Conservation (phyloP, 108 stramenopile species). For the Chaetoceros tenuissimus region DNA sequence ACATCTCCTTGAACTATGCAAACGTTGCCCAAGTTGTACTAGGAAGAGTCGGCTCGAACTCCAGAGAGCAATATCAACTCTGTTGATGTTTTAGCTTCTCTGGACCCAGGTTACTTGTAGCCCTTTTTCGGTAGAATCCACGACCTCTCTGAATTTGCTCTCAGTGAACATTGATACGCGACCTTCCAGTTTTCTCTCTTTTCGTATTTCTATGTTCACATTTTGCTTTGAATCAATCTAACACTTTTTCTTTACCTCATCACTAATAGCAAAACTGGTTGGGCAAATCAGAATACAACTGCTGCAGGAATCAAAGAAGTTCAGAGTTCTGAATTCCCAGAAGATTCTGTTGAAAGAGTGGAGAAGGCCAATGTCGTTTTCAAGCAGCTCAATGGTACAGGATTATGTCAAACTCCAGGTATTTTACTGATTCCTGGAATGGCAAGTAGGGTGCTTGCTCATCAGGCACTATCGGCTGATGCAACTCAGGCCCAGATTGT, state of each 20-base stretch:
- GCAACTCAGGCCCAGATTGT: conserved; percentile 18
- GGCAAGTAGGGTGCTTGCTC: not conserved
- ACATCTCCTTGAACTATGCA: too few relatives aligned
- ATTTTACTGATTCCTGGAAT: not conserved
- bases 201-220: too few relatives aligned
- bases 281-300: conserved; percentile 58
- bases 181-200: too few relatives aligned
- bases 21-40: too few relatives aligned
- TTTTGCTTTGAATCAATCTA: too few relatives aligned
- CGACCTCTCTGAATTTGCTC: too few relatives aligned
- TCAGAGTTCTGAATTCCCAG: conserved; percentile 55
- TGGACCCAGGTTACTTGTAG: too few relatives aligned
- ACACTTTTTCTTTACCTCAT: not conserved
- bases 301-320: conserved; percentile 41
- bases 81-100: too few relatives aligned
- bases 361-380: conserved; percentile 44
- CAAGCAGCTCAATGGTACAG: conserved; percentile 37
- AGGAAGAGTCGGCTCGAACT: too few relatives aligned
- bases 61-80: too few relatives aligned
- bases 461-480: conserved; percentile 24
- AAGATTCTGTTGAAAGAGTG: conserved; percentile 56
- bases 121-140: too few relatives aligned
- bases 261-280: conserved; percentile 58
- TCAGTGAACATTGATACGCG: too few relatives aligned
- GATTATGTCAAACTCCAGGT: conserved; percentile 9